A percentile compares a stretch with the other conserved stretches of the same genome.
Evolutionary conservation across 176 grass and related monocot species (phyloP).

Genomic region (Aegilops bicornis): DNA sequence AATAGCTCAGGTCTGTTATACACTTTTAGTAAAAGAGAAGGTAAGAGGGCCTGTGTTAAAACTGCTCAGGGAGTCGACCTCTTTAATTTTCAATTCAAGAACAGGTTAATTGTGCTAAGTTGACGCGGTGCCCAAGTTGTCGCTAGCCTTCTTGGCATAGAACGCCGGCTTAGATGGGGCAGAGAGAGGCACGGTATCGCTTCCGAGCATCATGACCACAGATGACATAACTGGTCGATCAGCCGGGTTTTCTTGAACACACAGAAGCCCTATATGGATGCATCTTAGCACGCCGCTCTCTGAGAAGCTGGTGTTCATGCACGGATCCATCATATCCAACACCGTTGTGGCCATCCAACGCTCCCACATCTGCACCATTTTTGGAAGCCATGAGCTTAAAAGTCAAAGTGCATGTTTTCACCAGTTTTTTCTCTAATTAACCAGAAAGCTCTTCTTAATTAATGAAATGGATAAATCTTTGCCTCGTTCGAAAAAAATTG

Average conservation of each 20-base stretch:
- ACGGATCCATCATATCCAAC: conserved; percentile 16
- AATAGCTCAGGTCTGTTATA: too few species aligned
- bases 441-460: too few species aligned
- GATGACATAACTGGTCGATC: conserved; percentile 35
- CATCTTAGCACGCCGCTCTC: conserved; percentile 12
- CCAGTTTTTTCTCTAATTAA: too few species aligned
- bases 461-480: too few species aligned
- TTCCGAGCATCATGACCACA: conserved; percentile 38
- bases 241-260: conserved; percentile 27
- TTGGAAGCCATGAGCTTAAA: too few species aligned
- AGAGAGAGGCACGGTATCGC: conserved; percentile 5
- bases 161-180: conserved; percentile 25
- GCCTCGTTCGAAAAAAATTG: too few species aligned
- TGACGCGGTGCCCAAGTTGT: neutral
- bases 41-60: too few species aligned
- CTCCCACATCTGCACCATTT: conserved; percentile 30
- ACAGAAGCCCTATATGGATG: conserved; percentile 33
- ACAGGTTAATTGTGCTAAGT: too few species aligned
- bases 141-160: neutral
- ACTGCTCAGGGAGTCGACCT: too few species aligned
- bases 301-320: neutral
- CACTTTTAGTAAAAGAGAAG: too few species aligned
- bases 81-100: too few species aligned
- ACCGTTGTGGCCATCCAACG: conserved; percentile 11
- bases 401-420: too few species aligned